Conservation (phyloP, 2,329 filamentous ascomycete species). For the Graphiopsis chlorocephala region DNA sequence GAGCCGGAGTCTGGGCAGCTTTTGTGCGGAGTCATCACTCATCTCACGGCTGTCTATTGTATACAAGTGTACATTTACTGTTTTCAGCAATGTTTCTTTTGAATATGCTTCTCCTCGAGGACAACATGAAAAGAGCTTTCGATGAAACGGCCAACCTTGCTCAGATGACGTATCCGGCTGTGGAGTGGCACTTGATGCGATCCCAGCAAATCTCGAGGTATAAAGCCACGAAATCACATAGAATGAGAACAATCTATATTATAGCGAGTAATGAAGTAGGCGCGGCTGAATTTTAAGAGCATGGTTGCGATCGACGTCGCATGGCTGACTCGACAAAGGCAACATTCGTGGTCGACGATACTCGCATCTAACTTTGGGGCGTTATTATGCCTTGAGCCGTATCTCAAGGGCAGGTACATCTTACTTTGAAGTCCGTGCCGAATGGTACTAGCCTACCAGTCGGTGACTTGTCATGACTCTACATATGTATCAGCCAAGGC, state of each 20-base stretch:
- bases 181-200: background rate
- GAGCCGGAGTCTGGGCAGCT: constrained; percentile 11
- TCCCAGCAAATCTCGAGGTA: background rate
- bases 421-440: no score
- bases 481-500: background rate
- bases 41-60: constrained; percentile 11
- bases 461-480: background rate
- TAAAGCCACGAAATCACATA: no score
- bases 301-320: no score
- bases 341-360: background rate
- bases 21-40: background rate
- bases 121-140: background rate
- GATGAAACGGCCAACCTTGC: background rate
- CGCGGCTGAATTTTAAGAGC: background rate
- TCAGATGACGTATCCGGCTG: background rate
- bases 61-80: constrained; percentile 17
- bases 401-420: background rate
- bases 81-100: constrained; percentile 9
- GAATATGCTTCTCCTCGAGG: background rate
- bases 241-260: no score
- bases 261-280: no score
- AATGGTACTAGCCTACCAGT: no score
- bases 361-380: background rate
- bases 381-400: background rate
- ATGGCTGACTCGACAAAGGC: background rate